Conservation (phyloP, 2,329 filamentous ascomycete species). For the Colletotrichum sidae region DNA sequence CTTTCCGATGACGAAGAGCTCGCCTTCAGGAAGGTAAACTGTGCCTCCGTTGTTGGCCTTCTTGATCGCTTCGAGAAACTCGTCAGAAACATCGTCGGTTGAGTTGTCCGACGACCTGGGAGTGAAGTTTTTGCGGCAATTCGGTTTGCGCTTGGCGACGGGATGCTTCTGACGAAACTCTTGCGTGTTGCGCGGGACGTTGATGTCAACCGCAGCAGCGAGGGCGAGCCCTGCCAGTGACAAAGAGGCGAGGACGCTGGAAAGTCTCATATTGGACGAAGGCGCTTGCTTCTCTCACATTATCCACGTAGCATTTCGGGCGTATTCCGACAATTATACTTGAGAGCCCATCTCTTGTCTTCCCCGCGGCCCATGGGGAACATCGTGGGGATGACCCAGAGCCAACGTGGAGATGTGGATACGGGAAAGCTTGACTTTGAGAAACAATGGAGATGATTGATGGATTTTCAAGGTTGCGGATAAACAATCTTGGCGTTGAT, state of each 20-base stretch:
- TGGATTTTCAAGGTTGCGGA: too few relatives aligned
- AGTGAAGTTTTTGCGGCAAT: slow-evolving; percentile 51
- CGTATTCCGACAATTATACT: too few relatives aligned
- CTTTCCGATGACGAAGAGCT: slow-evolving; percentile 69
- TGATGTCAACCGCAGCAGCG: slow-evolving; percentile 38
- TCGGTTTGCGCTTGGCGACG: slow-evolving; percentile 42
- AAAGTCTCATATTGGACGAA: slow-evolving; percentile 38
- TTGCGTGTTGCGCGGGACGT: slow-evolving; percentile 48
- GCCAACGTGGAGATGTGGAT: not conserved
- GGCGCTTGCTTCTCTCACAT: too few relatives aligned
- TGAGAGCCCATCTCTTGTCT: too few relatives aligned
- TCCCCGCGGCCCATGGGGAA: not conserved
- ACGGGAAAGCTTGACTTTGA: too few relatives aligned
- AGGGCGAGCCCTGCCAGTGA: slow-evolving; percentile 34
- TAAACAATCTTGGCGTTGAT: too few relatives aligned
- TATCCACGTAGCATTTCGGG: too few relatives aligned
- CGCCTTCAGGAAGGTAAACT: slow-evolving; percentile 62
- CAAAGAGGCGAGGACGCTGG: slow-evolving; percentile 32
- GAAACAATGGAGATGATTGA: too few relatives aligned
- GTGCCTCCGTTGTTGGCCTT: slow-evolving; percentile 70
- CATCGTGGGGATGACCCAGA: not conserved
- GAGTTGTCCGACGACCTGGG: slow-evolving; percentile 65
- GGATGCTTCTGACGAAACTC: slow-evolving; percentile 55
- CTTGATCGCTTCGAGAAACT: slow-evolving; percentile 65
- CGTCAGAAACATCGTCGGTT: slow-evolving; percentile 66